Percentiles rank a stretch among this genome's conserved stretches.
These are phyloP conservation scores for Mycogone perniciosa DNA, from an alignment of 2,329 filamentous ascomycete genomes.

Conservation along the genomic window DNA sequence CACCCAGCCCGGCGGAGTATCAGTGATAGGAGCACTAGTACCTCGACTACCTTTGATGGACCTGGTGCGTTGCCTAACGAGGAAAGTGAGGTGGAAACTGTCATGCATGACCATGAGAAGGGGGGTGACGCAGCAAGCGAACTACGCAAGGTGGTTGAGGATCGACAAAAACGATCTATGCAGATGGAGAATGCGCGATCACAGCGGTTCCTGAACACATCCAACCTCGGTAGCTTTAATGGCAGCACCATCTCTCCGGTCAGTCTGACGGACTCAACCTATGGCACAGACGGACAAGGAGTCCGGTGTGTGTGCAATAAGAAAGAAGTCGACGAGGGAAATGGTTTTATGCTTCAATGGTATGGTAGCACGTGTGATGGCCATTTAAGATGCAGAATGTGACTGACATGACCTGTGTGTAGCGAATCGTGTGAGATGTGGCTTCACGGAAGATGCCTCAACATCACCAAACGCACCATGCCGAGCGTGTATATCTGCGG, in stretches of 20 bases:
- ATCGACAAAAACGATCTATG: slow-evolving; percentile 38
- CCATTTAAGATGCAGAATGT: not conserved
- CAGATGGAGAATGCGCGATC: slow-evolving; percentile 25
- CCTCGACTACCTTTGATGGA: slow-evolving; percentile 29
- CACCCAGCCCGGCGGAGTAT: slow-evolving; percentile 41
- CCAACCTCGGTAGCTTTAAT: slow-evolving; percentile 27
- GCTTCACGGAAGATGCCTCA: slow-evolving; percentile 58
- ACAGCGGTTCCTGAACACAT: slow-evolving; percentile 26
- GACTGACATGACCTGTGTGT: slow-evolving; percentile 7
- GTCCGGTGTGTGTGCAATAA: slow-evolving; percentile 54
- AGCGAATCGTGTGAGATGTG: slow-evolving; percentile 61
- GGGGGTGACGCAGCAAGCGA: slow-evolving; percentile 55
- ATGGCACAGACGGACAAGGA: slow-evolving; percentile 33
- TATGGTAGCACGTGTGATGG: slow-evolving; percentile 29
- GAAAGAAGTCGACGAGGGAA: slow-evolving; percentile 37
- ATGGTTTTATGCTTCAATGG: slow-evolving; percentile 59
- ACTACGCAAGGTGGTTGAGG: slow-evolving; percentile 51
- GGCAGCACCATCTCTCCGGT: slow-evolving; percentile 44
- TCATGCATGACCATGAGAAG: slow-evolving; percentile 42
- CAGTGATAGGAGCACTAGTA: slow-evolving; percentile 44
- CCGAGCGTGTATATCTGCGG: slow-evolving; percentile 58
- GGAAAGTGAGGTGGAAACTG: slow-evolving; percentile 56
- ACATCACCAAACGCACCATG: slow-evolving; percentile 50
- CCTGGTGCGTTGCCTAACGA: slow-evolving; percentile 33
- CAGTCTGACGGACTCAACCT: slow-evolving; percentile 43